Base-by-base conservation (phyloP, 1,139 yeast species). In the Geotrichum reessii region DNA sequence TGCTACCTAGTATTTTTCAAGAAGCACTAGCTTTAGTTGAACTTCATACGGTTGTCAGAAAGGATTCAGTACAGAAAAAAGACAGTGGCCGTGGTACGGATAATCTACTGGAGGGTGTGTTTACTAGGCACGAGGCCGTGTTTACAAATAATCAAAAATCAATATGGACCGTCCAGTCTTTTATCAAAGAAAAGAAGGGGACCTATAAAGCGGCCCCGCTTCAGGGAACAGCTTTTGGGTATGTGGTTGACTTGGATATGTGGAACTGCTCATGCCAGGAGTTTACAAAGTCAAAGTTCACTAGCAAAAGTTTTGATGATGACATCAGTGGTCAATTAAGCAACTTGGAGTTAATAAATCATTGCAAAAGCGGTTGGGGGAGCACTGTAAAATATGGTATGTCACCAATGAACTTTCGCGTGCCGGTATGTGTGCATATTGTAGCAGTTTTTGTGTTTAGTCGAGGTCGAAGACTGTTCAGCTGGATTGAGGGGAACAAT, bases 1-100 rank as follows among this genome's bases (percentile, higher is more conserved):
- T 66, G 61, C 69, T 67, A 17, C 70, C 71, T 0, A 59, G 63
- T 8, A 48, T 56, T 17, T 58, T 68, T 14, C 55, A 62, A 14
- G 57, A 51, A n/a, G 69, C 69, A 1, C 33, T 68, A 42, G 64
- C 63, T 22, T 52, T 62, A 21, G 58, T 68, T 2, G 69, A 67
- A 44, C 47, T 55, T 4, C 62, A 62, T 47, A 50, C 50, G 48
- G 60, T 61, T 19, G 48, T 53, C 1, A 22, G 54, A 33, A 42
- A 37, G 7, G 56, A 50, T 12, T 44, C 25, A 22, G 27, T 19
- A n/a, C 19, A 24, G 21, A 37, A 33, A 19, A 37, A 37, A 22
- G 40, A 40, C 19, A 47, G 33, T 14, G 28, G 27, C 14, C 42
- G 17, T 40, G 21, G 12, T 5, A 11, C 37, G 25, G 21, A 17